A percentile compares a stretch with the other conserved stretches of the same genome.
These are phyloP conservation scores for Aspergillus sclerotioniger DNA, from an alignment of 495 filamentous ascomycete species.

Conservation along the genomic window DNA sequence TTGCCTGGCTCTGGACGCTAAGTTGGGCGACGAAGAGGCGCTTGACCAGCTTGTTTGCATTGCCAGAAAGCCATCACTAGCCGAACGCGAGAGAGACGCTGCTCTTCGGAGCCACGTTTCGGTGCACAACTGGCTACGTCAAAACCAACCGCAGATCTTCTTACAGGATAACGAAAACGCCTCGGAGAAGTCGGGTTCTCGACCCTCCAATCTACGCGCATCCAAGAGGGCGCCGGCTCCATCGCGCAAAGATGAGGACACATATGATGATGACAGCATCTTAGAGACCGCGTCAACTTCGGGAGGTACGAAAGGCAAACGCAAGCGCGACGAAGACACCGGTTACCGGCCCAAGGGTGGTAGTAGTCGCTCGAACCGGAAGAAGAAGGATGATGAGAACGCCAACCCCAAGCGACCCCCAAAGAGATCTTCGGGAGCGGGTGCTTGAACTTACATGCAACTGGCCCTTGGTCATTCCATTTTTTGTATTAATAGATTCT, in stretches of 20 bases:
- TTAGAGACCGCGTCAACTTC: conserved; percentile 41
- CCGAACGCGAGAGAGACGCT: conserved; percentile 57
- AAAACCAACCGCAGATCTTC: conserved; percentile 79
- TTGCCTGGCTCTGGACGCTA: conserved; percentile 65
- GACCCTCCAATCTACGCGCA: conserved; percentile 38
- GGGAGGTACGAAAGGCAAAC: conserved; percentile 42
- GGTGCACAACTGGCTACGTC: conserved; percentile 87
- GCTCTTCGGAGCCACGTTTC: conserved; percentile 75
- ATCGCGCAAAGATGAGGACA: conserved; percentile 48
- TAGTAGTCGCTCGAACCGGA: conserved; percentile 58
- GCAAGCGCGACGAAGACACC: conserved; percentile 66
- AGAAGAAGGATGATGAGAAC: conserved; percentile 59
- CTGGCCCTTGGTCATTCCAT: background rate
- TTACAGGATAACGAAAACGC: conserved; percentile 72
- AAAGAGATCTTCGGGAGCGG: conserved; percentile 32
- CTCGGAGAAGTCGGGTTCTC: conserved; percentile 57
- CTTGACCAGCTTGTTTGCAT: conserved; percentile 32
- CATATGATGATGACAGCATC: conserved; percentile 52
- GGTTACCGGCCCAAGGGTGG: conserved; percentile 69
- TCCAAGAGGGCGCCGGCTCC: conserved; percentile 40
- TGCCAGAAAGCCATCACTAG: conserved; percentile 38
- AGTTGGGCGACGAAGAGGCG: conserved; percentile 53
- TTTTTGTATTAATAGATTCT: conserved; percentile 12
- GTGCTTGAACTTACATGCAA: conserved; percentile 13
- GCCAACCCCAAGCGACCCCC: conserved; percentile 30